These are phyloP conservation scores for Fusarium solani-melongenae DNA, from an alignment of 2,329 filamentous ascomycete genomes.

Conservation along the genomic window DNA sequence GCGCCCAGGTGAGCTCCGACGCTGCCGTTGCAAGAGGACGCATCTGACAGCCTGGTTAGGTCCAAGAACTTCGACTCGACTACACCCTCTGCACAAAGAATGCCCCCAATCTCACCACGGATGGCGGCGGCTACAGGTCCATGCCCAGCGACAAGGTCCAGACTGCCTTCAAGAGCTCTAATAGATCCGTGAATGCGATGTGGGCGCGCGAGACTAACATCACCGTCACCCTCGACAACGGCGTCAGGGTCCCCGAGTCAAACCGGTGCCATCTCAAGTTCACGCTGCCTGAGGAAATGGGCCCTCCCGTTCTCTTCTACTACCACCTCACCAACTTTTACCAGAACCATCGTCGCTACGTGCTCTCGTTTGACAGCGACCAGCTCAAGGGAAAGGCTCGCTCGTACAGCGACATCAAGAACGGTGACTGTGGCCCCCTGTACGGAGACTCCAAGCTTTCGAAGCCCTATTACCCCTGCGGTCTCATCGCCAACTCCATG, in stretches of 20 bases:
- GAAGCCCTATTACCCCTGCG: constrained; percentile 91
- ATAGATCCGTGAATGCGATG: constrained; percentile 51
- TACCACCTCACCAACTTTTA: constrained; percentile 98
- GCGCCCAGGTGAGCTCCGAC: constrained; percentile 69
- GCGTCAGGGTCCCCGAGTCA: constrained; percentile 50
- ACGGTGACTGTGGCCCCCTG: constrained; percentile 81
- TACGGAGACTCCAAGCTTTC: constrained; percentile 60
- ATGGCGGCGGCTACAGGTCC: constrained; percentile 49
- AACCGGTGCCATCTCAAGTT: constrained; percentile 81
- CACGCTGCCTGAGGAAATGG: constrained; percentile 80
- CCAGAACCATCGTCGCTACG: constrained; percentile 97
- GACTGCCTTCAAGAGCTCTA: constrained; percentile 76
- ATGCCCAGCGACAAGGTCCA: constrained; percentile 70
- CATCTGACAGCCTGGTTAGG: constrained; percentile 59
- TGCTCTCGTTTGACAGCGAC: constrained; percentile 84
- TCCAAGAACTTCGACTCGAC: constrained; percentile 90
- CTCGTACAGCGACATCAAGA: constrained; percentile 68
- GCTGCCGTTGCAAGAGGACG: not conserved
- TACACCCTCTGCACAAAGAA: constrained; percentile 81
- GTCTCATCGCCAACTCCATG: constrained; percentile 93
- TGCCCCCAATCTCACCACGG: constrained; percentile 56
- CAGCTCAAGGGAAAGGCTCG: constrained; percentile 81
- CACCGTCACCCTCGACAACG: constrained; percentile 48
- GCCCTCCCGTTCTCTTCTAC: constrained; percentile 88
- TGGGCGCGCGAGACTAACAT: constrained; percentile 56